Percentiles rank a stretch among this genome's conserved stretches.
phyloP scores from a whole-genome alignment of 306 rosid species.

The Acacia crassicarpa region DNA sequence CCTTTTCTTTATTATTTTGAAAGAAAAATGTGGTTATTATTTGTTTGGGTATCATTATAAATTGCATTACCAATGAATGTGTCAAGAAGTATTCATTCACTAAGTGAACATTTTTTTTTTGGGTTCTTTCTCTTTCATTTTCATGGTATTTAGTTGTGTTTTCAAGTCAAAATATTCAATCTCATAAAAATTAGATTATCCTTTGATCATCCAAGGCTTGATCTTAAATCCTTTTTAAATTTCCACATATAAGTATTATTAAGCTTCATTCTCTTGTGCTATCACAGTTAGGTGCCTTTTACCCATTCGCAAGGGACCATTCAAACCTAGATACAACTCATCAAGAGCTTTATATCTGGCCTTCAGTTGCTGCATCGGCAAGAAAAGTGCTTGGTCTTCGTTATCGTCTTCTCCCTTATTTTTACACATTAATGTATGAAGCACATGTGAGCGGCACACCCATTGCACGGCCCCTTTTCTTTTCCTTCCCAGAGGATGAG shows the following conservation, averaged over 20 bases:
- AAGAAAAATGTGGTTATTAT: not conserved
- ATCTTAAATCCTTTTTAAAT: not conserved
- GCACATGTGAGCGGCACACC: constrained; percentile 73
- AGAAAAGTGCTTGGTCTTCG: constrained; percentile 83
- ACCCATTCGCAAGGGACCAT: constrained; percentile 93
- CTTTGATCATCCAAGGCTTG: too few species aligned
- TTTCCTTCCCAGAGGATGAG: constrained; percentile 81
- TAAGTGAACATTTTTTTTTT: not conserved
- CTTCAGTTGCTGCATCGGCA: constrained; percentile 78
- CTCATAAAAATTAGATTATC: not conserved
- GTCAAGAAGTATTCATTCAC: not conserved
- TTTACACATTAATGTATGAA: constrained; percentile 80
- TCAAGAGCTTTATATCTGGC: constrained; percentile 92
- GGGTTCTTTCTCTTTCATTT: not conserved
- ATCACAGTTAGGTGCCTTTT: constrained; percentile 81
- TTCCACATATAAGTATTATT: not conserved
- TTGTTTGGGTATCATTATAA: not conserved
- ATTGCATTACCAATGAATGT: not conserved
- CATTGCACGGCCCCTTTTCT: constrained; percentile 83
- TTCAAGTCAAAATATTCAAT: not conserved
- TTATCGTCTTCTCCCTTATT: constrained; percentile 77
- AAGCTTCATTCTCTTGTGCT: not conserved
- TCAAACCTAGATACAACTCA: constrained; percentile 41
- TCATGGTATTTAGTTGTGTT: not conserved
- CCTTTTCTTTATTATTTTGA: not conserved